A percentile compares a stretch with the other conserved stretches of the same genome.
These are phyloP conservation scores for Tylopilus rubrobrunneus DNA, from an alignment of 768 basidiomycete genomes.

Conservation along the genomic window DNA sequence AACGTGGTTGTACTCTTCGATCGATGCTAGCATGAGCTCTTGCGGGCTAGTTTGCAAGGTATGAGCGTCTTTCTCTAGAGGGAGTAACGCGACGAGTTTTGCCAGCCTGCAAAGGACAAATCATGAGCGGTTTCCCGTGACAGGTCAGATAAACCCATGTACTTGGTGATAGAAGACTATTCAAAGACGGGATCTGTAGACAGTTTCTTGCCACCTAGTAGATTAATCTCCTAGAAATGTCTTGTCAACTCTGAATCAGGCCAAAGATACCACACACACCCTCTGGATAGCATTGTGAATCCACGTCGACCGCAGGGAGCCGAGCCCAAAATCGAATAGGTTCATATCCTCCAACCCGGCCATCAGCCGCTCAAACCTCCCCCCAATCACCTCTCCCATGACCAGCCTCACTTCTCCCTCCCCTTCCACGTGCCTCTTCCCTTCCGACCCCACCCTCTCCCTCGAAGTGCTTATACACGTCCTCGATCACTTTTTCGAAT, in stretches of 20 bases:
- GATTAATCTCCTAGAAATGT: slow-evolving; percentile 11
- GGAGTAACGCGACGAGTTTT: slow-evolving; percentile 35
- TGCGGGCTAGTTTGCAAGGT: slow-evolving; percentile 25
- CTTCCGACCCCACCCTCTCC: slow-evolving; percentile 27
- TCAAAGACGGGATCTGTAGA: slow-evolving; percentile 43
- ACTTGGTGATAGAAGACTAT: slow-evolving; percentile 42
- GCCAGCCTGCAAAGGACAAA: slow-evolving; percentile 28
- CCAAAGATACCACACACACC: slow-evolving; percentile 13
- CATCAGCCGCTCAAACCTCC: slow-evolving; percentile 19
- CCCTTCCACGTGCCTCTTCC: slow-evolving; percentile 7
- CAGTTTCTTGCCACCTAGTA: slow-evolving; percentile 18
- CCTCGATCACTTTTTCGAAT: slow-evolving; percentile 44
- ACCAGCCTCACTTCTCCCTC: slow-evolving; percentile 11
- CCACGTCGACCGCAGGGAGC: slow-evolving; percentile 49
- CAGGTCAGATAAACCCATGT: background rate
- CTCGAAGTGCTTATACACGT: slow-evolving; percentile 41
- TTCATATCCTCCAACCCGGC: slow-evolving; percentile 32
- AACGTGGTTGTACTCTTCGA: slow-evolving; percentile 38
- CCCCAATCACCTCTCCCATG: slow-evolving; percentile 15
- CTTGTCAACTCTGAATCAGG: background rate
- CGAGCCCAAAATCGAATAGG: slow-evolving; percentile 46
- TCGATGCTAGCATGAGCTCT: slow-evolving; percentile 41
- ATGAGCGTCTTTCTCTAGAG: slow-evolving; percentile 26
- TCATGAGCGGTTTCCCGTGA: background rate
- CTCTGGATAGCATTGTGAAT: slow-evolving; percentile 47